Percentiles rank a stretch among this genome's conserved stretches.
Conservation (phyloP, 202 grass and related monocot genomes). For the Musa balbisiana region DNA sequence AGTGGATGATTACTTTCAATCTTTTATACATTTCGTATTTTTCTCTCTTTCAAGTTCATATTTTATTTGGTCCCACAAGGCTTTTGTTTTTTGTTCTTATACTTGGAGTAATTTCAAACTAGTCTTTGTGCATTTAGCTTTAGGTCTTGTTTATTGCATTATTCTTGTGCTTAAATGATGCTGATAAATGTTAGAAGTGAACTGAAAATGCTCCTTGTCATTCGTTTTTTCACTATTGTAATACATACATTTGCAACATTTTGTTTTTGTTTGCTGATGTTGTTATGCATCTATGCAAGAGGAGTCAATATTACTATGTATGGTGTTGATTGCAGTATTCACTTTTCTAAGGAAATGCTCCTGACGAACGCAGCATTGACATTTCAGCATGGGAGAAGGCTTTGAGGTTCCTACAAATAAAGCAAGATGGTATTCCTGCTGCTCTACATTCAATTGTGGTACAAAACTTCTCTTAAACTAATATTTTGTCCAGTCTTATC, state of each 20-base stretch:
- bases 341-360: slow-evolving; percentile 97
- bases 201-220: not conserved
- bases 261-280: not conserved
- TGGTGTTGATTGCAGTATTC: slow-evolving; percentile 65
- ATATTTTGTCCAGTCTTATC: not conserved
- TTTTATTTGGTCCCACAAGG: too few relatives aligned
- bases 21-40: not conserved
- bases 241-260: not conserved
- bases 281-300: not conserved
- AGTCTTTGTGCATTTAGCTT: not conserved
- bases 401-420: slow-evolving; percentile 75
- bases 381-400: slow-evolving; percentile 80
- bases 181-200: not conserved
- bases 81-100: too few relatives aligned
- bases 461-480: slow-evolving; percentile 22
- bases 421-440: slow-evolving; percentile 70
- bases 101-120: too few relatives aligned
- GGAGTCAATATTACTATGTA: slow-evolving; percentile 39
- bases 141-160: not conserved
- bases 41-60: too few relatives aligned
- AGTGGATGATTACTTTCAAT: not conserved
- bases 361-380: slow-evolving; percentile 97
- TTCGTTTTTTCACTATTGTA: not conserved
- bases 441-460: slow-evolving; percentile 94
- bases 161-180: not conserved